phyloP scores from a whole-genome alignment of 2,329 filamentous ascomycete species.

The Ilyonectria destructans region DNA sequence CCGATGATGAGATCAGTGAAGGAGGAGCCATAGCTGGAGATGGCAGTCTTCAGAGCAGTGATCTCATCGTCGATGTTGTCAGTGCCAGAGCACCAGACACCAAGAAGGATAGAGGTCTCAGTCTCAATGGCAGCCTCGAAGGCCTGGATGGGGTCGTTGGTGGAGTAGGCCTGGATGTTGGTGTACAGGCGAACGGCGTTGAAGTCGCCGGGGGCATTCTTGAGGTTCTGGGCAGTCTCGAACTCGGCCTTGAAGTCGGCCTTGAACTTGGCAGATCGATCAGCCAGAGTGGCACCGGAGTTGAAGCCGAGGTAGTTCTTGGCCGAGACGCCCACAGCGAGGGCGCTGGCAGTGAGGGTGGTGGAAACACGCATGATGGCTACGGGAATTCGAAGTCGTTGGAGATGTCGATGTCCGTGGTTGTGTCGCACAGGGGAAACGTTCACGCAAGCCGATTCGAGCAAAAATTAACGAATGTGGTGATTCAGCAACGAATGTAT shows the following conservation, averaged over 20 bases:
- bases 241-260: constrained; percentile 66
- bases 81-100: constrained; percentile 74
- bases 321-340: constrained; percentile 59
- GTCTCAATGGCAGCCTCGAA: constrained; percentile 80
- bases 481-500: constrained; percentile 34
- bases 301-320: constrained; percentile 71
- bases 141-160: constrained; percentile 85
- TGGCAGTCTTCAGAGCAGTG: constrained; percentile 70
- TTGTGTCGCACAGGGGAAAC: constrained; percentile 34
- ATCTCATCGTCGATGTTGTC: constrained; percentile 74
- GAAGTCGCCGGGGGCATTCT: constrained; percentile 67
- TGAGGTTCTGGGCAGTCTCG: constrained; percentile 55
- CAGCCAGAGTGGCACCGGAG: constrained; percentile 64
- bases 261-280: constrained; percentile 69
- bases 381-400: constrained; percentile 28
- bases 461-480: constrained; percentile 41
- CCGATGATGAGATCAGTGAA: constrained; percentile 74
- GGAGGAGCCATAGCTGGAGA: constrained; percentile 66
- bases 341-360: constrained; percentile 56
- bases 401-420: constrained; percentile 29
- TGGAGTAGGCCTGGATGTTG: constrained; percentile 75
- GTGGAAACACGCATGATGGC: constrained; percentile 61
- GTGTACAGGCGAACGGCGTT: constrained; percentile 78
- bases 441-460: constrained; percentile 34
- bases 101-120: constrained; percentile 74